These are phyloP conservation scores for Selenicereus undatus DNA, from an alignment of 148 eudicot genomes.

Conservation along the genomic window DNA sequence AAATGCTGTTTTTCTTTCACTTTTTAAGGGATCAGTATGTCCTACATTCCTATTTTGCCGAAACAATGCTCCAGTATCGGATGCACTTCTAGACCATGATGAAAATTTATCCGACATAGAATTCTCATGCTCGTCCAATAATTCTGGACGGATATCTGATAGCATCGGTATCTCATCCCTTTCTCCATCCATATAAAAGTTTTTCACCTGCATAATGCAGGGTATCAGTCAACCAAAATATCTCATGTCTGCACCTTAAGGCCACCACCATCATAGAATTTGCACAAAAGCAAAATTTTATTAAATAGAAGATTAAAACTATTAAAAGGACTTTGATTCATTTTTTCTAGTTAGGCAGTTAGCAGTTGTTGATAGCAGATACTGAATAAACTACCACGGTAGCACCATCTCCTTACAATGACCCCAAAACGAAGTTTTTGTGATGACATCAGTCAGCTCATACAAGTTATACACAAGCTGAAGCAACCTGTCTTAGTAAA, in stretches of 20 bases:
- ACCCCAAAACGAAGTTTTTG: no score
- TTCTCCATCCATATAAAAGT: conserved; percentile 47
- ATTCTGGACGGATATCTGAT: conserved; percentile 18
- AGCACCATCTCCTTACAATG: no score
- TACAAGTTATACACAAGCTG: no score
- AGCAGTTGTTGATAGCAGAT: no score
- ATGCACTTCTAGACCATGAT: conserved; percentile 42
- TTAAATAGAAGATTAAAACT: no score
- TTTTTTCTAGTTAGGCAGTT: not conserved
- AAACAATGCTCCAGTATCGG: conserved; percentile 31
- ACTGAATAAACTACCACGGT: no score
- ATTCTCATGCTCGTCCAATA: conserved; percentile 24
- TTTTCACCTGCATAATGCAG: conserved; percentile 15
- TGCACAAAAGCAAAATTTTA: not conserved
- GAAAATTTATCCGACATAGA: conserved; percentile 25
- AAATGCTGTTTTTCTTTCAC: conserved; percentile 32
- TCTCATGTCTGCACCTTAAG: not conserved
- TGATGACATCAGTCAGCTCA: no score
- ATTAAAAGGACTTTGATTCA: not conserved
- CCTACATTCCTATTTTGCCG: conserved; percentile 37
- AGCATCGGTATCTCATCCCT: conserved; percentile 62
- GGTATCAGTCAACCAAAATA: not conserved
- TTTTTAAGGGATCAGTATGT: conserved; percentile 60
- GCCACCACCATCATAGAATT: not conserved
- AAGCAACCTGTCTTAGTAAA: no score